A percentile compares a stretch with the other conserved stretches of the same genome.
Evolutionary conservation across 2,329 filamentous ascomycete species (phyloP).

Genomic region (Elsinoe ampelina): DNA sequence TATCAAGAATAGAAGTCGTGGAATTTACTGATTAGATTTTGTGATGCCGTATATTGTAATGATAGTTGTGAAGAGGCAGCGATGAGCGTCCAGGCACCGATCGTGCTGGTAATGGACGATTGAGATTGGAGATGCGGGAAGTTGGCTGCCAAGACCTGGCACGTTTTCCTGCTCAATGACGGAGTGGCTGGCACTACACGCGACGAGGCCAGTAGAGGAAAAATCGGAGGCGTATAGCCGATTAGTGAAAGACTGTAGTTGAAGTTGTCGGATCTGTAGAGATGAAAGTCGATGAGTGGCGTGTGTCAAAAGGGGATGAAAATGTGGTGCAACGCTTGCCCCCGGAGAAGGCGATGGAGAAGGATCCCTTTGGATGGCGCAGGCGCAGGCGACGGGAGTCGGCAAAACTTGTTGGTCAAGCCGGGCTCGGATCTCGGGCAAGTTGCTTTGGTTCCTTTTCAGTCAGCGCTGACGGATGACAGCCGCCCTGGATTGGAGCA

Average conservation of each 20-base stretch:
- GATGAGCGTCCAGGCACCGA: background rate
- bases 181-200: conserved; percentile 4
- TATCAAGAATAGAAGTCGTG: background rate
- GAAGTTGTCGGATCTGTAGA: background rate
- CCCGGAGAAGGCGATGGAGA: background rate
- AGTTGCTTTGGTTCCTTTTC: background rate
- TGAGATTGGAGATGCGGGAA: conserved; percentile 2
- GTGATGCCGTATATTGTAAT: conserved; percentile 6
- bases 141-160: conserved; percentile 1
- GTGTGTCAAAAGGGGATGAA: background rate
- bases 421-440: background rate
- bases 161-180: conserved; percentile 11
- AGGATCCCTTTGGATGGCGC: background rate
- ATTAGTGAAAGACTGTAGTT: conserved; percentile 11
- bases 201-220: background rate
- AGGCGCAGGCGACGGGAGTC: background rate
- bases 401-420: conserved; percentile 3
- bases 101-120: conserved; percentile 3
- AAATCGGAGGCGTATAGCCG: background rate
- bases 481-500: background rate
- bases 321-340: background rate
- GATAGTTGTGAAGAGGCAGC: background rate
- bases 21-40: background rate
- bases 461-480: conserved; percentile 4
- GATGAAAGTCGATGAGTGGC: background rate